A percentile compares a stretch with the other conserved stretches of the same genome.
Evolutionary conservation across 2,329 filamentous ascomycete genomes (phyloP).

Genomic region (Tolypocladium cylindrosporum): DNA sequence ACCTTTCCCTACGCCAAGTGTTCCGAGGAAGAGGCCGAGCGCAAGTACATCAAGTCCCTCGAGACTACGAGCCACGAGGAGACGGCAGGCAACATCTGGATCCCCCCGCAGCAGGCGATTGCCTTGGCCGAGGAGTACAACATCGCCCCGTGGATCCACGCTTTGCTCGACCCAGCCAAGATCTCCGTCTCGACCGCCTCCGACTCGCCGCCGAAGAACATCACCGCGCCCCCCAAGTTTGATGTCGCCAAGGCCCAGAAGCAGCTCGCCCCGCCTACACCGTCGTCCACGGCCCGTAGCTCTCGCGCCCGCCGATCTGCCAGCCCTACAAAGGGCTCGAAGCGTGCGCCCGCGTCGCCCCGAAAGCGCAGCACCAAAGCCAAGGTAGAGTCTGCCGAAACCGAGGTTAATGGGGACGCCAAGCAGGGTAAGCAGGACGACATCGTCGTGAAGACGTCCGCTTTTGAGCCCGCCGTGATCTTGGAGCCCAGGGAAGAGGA

Average conservation of each 20-base stretch:
- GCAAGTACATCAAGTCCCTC: conserved; percentile 75
- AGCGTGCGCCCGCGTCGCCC: conserved; percentile 39
- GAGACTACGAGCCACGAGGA: conserved; percentile 78
- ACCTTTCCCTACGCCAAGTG: conserved; percentile 70
- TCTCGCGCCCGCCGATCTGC: conserved; percentile 44
- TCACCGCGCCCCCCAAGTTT: conserved; percentile 73
- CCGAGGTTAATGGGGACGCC: conserved; percentile 18
- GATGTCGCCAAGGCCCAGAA: conserved; percentile 40
- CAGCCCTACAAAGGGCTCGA: conserved; percentile 44
- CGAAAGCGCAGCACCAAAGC: conserved; percentile 41
- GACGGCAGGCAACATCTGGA: conserved; percentile 95
- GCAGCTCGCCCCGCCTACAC: conserved; percentile 38
- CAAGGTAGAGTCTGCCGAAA: conserved; percentile 28
- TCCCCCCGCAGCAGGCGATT: conserved; percentile 73
- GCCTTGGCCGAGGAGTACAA: conserved; percentile 77
- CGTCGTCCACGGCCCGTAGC: conserved; percentile 32
- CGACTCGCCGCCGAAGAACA: conserved; percentile 63
- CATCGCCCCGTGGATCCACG: conserved; percentile 78
- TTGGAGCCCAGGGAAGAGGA: conserved; percentile 46
- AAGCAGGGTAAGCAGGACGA: conserved; percentile 21
- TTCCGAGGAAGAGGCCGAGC: conserved; percentile 65
- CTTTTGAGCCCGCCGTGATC: conserved; percentile 37
- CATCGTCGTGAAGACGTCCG: conserved; percentile 33
- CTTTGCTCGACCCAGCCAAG: conserved; percentile 80
- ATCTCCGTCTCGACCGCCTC: conserved; percentile 52